A percentile compares a stretch with the other conserved stretches of the same genome.
These are phyloP conservation scores for Lactarius sanguifluus DNA, from an alignment of 768 basidiomycete genomes.

Conservation along the genomic window DNA sequence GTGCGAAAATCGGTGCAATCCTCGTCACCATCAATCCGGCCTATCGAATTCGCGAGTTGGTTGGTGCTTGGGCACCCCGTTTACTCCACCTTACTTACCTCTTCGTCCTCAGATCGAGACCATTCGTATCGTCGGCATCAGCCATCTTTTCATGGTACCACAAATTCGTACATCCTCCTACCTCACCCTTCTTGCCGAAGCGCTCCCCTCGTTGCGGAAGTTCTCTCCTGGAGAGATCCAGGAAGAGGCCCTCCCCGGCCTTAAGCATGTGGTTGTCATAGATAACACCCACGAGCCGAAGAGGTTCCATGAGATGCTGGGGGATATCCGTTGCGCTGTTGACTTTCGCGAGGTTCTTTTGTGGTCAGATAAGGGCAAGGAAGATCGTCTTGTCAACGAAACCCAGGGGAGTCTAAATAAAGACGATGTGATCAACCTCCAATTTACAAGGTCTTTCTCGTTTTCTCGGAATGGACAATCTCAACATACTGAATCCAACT, in stretches of 20 bases:
- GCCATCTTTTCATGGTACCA: slow-evolving; percentile 73
- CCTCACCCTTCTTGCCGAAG: slow-evolving; percentile 55
- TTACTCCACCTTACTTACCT: neutral
- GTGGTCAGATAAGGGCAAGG: slow-evolving; percentile 57
- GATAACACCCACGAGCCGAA: slow-evolving; percentile 51
- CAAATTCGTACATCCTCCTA: slow-evolving; percentile 65
- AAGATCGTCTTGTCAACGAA: slow-evolving; percentile 46
- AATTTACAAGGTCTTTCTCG: slow-evolving; percentile 71
- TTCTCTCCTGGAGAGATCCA: slow-evolving; percentile 56
- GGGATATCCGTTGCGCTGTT: slow-evolving; percentile 50
- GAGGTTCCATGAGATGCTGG: slow-evolving; percentile 42
- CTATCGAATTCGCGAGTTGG: slow-evolving; percentile 69
- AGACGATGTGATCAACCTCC: slow-evolving; percentile 77
- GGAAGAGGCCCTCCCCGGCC: slow-evolving; percentile 55
- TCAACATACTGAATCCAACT: slow-evolving; percentile 14
- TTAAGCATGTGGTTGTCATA: slow-evolving; percentile 65
- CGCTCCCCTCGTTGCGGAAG: slow-evolving; percentile 54
- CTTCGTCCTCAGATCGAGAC: slow-evolving; percentile 49
- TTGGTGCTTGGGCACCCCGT: slow-evolving; percentile 38
- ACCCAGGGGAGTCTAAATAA: slow-evolving; percentile 44
- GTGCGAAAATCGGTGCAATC: slow-evolving; percentile 80
- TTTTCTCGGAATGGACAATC: slow-evolving; percentile 3
- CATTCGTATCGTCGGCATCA: slow-evolving; percentile 61
- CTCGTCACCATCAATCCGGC: slow-evolving; percentile 83
- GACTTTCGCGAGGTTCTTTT: slow-evolving; percentile 74